Evolutionary conservation across 2,329 filamentous ascomycete genomes (phyloP).

Genomic region (Leptographium procerum): DNA sequence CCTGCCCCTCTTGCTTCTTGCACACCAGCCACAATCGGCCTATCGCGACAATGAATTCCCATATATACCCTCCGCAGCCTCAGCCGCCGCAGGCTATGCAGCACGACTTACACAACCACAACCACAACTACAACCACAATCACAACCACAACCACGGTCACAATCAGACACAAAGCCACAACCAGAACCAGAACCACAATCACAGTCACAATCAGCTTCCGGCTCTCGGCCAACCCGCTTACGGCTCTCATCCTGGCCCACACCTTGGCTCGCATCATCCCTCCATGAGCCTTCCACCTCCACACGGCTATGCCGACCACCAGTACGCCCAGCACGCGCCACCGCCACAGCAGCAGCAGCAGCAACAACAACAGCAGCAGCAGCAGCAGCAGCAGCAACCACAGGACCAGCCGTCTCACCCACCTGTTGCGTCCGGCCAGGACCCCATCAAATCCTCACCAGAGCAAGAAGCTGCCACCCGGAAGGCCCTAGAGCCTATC

Average conservation of each 20-base stretch:
- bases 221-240: slow-evolving; percentile 6
- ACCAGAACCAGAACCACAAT: neutral
- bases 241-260: slow-evolving; percentile 3
- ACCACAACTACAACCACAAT: neutral
- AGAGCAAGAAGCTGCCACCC: slow-evolving; percentile 12
- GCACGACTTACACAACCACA: slow-evolving; percentile 10
- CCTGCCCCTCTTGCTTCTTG: neutral
- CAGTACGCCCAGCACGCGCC: slow-evolving; percentile 8
- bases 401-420: neutral
- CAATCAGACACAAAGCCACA: neutral
- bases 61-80: slow-evolving; percentile 7
- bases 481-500: slow-evolving; percentile 12
- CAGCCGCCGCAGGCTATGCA: slow-evolving; percentile 8
- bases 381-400: slow-evolving; percentile 2
- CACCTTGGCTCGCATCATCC: slow-evolving; percentile 8
- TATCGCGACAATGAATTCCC: slow-evolving; percentile 8
- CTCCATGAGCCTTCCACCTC: slow-evolving; percentile 10
- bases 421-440: slow-evolving; percentile 4
- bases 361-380: neutral
- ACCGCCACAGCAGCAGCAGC: neutral
- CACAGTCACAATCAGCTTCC: slow-evolving; percentile 9
- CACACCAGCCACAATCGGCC: neutral
- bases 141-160: neutral
- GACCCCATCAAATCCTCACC: slow-evolving; percentile 8
- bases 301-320: slow-evolving; percentile 11